phyloP scores from a whole-genome alignment of 768 basidiomycete species.

The Boletus rubescentipes region DNA sequence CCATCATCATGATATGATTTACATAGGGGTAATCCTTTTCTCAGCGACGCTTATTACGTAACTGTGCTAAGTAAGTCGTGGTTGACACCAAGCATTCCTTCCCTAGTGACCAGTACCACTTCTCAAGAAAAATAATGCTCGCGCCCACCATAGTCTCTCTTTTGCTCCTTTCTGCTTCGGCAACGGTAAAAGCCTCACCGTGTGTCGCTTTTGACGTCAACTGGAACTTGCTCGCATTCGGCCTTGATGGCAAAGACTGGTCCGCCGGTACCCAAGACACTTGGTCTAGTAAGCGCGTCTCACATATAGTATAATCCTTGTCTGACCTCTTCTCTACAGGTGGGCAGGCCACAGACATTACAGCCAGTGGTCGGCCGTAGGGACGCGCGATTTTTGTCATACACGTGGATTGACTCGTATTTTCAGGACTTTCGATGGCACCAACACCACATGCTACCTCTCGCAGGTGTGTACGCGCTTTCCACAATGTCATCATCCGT shows the following conservation, averaged over 20 bases:
- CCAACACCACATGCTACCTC: slow-evolving; percentile 69
- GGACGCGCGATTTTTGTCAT: slow-evolving; percentile 24
- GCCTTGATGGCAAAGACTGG: slow-evolving; percentile 82
- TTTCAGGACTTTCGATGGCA: slow-evolving; percentile 61
- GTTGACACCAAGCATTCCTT: too few species aligned
- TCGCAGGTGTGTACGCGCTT: slow-evolving; percentile 48
- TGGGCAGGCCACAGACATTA: slow-evolving; percentile 59
- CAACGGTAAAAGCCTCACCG: slow-evolving; percentile 40
- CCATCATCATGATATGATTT: too few species aligned
- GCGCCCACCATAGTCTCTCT: slow-evolving; percentile 51
- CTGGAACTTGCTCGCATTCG: slow-evolving; percentile 88
- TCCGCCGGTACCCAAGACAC: slow-evolving; percentile 67
- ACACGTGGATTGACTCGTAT: neutral
- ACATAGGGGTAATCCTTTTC: too few species aligned
- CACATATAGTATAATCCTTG: neutral
- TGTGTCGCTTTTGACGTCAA: slow-evolving; percentile 78
- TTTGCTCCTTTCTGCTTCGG: slow-evolving; percentile 42
- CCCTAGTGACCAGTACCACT: neutral
- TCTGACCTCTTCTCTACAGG: slow-evolving; percentile 17
- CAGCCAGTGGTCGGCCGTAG: slow-evolving; percentile 75
- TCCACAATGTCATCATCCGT: neutral
- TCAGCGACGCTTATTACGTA: neutral
- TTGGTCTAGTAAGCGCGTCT: slow-evolving; percentile 56
- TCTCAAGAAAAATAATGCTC: slow-evolving; percentile 32
- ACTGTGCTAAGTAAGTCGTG: too few species aligned